These are phyloP conservation scores for Corymbia citriodora DNA, from an alignment of 441 rosid species.

Conservation along the genomic window DNA sequence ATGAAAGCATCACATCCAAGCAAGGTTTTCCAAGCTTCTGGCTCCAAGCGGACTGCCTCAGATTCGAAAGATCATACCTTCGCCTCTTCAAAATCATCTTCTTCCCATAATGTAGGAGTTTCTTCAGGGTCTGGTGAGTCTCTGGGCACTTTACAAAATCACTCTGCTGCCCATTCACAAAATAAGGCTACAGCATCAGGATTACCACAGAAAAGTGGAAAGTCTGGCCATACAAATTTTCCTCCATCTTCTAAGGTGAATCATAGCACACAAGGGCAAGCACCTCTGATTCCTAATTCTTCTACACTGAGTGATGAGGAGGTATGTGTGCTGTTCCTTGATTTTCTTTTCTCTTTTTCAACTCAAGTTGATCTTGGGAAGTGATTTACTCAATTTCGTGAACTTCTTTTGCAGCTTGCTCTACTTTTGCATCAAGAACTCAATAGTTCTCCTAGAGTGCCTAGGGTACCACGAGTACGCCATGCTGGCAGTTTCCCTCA, in stretches of 20 bases:
- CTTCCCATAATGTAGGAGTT: conserved; percentile 1
- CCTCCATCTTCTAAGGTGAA: conserved; percentile 2
- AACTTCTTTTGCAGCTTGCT: conserved; percentile 58
- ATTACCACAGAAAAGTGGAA: conserved; percentile 5
- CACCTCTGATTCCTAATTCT: conserved; percentile 14
- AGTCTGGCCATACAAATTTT: neutral
- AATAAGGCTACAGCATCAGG: neutral
- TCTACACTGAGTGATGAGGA: conserved; percentile 88
- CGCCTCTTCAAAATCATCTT: conserved; percentile 6
- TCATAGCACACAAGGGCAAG: conserved; percentile 2
- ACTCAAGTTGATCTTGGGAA: neutral
- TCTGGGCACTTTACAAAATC: neutral
- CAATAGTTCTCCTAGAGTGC: conserved; percentile 97
- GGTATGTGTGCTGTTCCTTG: conserved; percentile 28
- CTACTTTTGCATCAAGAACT: conserved; percentile 97
- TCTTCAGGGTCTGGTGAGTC: conserved; percentile 6
- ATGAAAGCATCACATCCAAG: neutral
- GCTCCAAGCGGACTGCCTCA: conserved; percentile 1
- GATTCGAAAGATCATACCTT: neutral
- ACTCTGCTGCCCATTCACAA: neutral
- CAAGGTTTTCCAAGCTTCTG: conserved; percentile 4
- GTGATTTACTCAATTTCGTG: neutral
- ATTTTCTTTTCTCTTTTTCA: neutral
- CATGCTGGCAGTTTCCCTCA: conserved; percentile 83
- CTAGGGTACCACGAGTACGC: conserved; percentile 92